Base-by-base conservation (phyloP, 2,329 filamentous ascomycete species). In the Aureobasidium sp. region DNA sequence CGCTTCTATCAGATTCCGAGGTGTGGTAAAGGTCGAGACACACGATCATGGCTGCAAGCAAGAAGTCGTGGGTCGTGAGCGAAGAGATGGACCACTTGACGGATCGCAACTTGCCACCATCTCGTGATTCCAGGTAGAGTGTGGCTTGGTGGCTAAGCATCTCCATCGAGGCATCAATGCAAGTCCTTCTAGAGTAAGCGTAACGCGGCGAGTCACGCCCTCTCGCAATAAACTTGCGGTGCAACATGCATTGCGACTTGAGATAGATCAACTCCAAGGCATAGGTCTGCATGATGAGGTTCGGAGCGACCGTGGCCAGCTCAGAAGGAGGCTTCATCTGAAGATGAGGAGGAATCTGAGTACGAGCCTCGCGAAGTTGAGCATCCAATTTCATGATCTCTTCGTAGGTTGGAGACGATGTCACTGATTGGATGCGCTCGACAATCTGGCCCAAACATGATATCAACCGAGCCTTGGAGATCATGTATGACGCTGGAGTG, bases 241-340 rank as follows among this genome's bases (percentile, higher is more conserved):
- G 94, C 42, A 99, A 82, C 24, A 96, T 83, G 68, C 91, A 95
- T 68, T 96, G 82, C 19, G 91, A 89, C 75, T 96, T 96, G 66
- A 95, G 86, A 70, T 91, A 96, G 5, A 97, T 77, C 54, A 94
- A 87, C 64, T 94, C 90, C 35, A 97, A 78, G 62, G 88, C 89
- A 71, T 91, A 92, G 31, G 92, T 86, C 57, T 92, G 88, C 77
- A 96, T 88, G 62, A 97, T 83, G 35, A 86, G 69, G 24, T 81
- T 81, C 2, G 82, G 78, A 0, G 84, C 86, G n/a, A 39, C 31
- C 15, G 42, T 58, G 11, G 40, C 54, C 29, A 58, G 17, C 19
- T 58, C 54, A 31, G 54, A 47, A 35, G 57, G 33, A 50, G 44
- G 15, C 45, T 50, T 60, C 66, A 96, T 79, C 67, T 85, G 87